These are phyloP conservation scores for Chalciporus pseudorubinellus DNA, from an alignment of 768 basidiomycete species.

Conservation along the genomic window DNA sequence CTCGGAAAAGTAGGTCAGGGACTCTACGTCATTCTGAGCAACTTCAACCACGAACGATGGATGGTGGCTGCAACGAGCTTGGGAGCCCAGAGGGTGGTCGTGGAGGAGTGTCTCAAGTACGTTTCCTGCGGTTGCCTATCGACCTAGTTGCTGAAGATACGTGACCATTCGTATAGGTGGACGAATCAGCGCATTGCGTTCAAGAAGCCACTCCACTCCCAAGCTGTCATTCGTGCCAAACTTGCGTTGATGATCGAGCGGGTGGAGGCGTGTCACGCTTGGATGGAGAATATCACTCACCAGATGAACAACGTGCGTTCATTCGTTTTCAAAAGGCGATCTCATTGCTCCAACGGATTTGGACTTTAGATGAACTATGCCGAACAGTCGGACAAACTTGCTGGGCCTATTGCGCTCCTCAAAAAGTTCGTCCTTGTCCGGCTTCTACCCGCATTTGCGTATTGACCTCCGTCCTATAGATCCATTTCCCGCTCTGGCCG, in stretches of 20 bases:
- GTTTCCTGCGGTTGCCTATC: neutral
- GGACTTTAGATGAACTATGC: conserved; percentile 72
- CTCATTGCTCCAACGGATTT: neutral
- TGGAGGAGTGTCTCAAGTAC: conserved; percentile 90
- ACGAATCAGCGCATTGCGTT: conserved; percentile 86
- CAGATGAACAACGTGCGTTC: conserved; percentile 83
- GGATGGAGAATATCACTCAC: conserved; percentile 86
- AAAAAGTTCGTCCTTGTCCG: conserved; percentile 62
- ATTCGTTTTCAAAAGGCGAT: too few species aligned
- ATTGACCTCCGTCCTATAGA: conserved; percentile 35
- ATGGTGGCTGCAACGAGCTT: conserved; percentile 75
- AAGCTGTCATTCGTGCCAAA: conserved; percentile 87
- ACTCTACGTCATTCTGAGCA: conserved; percentile 76
- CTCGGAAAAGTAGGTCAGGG: conserved; percentile 87
- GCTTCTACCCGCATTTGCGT: neutral
- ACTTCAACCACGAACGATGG: conserved; percentile 91
- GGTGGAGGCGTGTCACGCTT: conserved; percentile 80
- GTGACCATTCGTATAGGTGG: conserved; percentile 58
- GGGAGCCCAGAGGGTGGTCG: conserved; percentile 72
- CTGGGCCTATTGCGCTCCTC: conserved; percentile 84
- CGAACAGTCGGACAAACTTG: conserved; percentile 81
- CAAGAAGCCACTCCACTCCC: conserved; percentile 77
- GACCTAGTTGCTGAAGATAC: conserved; percentile 7
- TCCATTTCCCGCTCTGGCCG: conserved; percentile 59
- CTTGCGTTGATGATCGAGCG: conserved; percentile 88